These are phyloP conservation scores for Candida sanyaensis DNA, from an alignment of 1,139 yeast species.

Conservation along the genomic window DNA sequence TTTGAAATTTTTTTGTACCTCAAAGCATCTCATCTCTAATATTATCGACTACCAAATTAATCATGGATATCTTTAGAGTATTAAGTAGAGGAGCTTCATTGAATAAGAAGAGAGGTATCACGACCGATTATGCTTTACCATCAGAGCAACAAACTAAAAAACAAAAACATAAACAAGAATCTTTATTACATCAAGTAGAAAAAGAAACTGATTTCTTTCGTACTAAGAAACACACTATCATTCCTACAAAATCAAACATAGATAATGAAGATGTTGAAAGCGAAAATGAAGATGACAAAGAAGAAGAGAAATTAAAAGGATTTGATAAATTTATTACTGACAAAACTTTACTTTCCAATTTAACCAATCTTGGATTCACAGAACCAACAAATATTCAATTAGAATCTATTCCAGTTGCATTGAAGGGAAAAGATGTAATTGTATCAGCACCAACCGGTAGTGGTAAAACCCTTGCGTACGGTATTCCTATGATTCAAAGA, in stretches of 20 bases:
- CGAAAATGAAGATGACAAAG: conserved; percentile 21
- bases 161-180: conserved; percentile 34
- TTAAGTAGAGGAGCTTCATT: conserved; percentile 84
- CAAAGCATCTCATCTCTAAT: background rate
- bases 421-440: conserved; percentile 66
- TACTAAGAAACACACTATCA: conserved; percentile 41
- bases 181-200: conserved; percentile 47
- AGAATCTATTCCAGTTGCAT: conserved; percentile 74
- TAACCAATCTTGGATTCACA: conserved; percentile 68
- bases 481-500: conserved; percentile 75
- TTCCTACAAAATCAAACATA: conserved; percentile 16
- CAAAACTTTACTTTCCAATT: conserved; percentile 60
- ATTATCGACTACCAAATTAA: background rate
- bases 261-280: conserved; percentile 19
- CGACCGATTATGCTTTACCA: conserved; percentile 50
- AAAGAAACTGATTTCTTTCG: conserved; percentile 74
- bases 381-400: conserved; percentile 94
- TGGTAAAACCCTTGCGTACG: conserved; percentile 87
- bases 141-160: conserved; percentile 17
- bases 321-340: conserved; percentile 71
- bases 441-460: conserved; percentile 97
- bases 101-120: conserved; percentile 50
- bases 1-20: conserved; percentile 6
- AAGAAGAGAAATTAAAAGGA: conserved; percentile 59
- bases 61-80: conserved; percentile 88